Evolutionary conservation across 2,329 filamentous ascomycete species (phyloP), one percentile per base, ranked within the genome.

Genomic region (Aphanocladium album): DNA sequence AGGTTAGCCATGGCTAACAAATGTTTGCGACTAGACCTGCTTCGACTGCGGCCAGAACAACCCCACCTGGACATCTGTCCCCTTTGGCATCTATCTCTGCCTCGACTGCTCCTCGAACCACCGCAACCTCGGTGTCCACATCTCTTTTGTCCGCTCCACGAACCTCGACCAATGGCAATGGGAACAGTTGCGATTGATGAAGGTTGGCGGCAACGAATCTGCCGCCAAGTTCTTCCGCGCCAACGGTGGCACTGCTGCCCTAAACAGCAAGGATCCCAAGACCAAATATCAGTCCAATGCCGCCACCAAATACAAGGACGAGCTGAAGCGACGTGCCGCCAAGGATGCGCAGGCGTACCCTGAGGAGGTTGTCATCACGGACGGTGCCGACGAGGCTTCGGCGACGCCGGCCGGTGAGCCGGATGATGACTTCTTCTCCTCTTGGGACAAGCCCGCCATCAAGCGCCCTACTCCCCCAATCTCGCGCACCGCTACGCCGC

Each of bases 161-260:
- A 97, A 97, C 76, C 89, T 99, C 75, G 95, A 99, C 76, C 92
- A 91, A 80, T 99, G 95, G 95, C 92, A 97, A 89, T 99, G 95
- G 95, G 92, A 97, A 67, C 95, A 99, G 75, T 83, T 99, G 63
- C 90, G 95, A 57, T 77, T 93, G 61, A 98, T 99, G 93, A 99
- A 99, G 79, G 92, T 98, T 17, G 95, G 95, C 66, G 95, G 95
- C 61, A 99, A 99, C 72, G 93, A 98, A 77, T 96, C 92, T 62
- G 95, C 95, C 53, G 97, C 93, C 71, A 97, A 96, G 78, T 99
- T 91, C 81, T 99, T 98, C 81, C 93, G 97, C 77, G 89, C 91
- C 68, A 95, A 99, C 73, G 95, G 95, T 65, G 95, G 95, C 63
- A 93, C 90, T 45, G 93, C 93, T 54, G 93, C 93, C 60, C 84